Base-by-base conservation (phyloP, 2,329 filamentous ascomycete genomes). In the Claviceps monticola region DNA sequence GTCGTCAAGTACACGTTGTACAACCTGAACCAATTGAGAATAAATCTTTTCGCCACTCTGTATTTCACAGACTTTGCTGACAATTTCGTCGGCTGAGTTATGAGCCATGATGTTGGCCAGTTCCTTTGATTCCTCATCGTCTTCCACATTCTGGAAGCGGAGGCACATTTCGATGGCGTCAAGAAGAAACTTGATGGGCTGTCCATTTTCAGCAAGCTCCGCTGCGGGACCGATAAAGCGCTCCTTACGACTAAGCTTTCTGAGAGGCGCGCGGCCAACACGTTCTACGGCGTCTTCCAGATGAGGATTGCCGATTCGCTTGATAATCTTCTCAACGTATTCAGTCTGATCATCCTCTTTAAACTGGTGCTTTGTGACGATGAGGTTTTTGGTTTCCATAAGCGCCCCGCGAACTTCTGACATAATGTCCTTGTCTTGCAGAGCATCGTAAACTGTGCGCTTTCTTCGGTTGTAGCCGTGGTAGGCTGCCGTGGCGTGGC, bases 401-500 rank as follows among this genome's bases (percentile, higher is more conserved):
- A 98, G 78, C 21, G 86, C 88, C 55, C 81, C 81, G 58, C 83
- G 81, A 49, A 98, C 91, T 60, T 88, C 82, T 48, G 79, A 73
- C 68, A 86, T 79, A 63, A 98, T 94, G 62, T 82, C 76, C 63
- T 81, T 75, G 66, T 97, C 88, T 56, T 81, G 79, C 57, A 97
- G 79, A 8, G 90, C 85, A 61, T 97, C 91, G 66, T 93, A 88
- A 59, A 98, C 88, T 55, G 86, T 94, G 64, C 80, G 76, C 77
- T 94, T 91, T 64, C 86, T 83, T 58, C 83, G 79, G 72, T 89
- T 79, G 78, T 95, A 86, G 51, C 90, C 91, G 69, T 93, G 90
- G 79, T 97, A 97, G 54, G 93, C 91, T 19, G 90, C 90, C 7
- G 91, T 95, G 54, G 93, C 93, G 67, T 98, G 93, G 52, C 89